phyloP scores from a whole-genome alignment of 2,329 filamentous ascomycete genomes.

The Emmonsiellopsis sp. region DNA sequence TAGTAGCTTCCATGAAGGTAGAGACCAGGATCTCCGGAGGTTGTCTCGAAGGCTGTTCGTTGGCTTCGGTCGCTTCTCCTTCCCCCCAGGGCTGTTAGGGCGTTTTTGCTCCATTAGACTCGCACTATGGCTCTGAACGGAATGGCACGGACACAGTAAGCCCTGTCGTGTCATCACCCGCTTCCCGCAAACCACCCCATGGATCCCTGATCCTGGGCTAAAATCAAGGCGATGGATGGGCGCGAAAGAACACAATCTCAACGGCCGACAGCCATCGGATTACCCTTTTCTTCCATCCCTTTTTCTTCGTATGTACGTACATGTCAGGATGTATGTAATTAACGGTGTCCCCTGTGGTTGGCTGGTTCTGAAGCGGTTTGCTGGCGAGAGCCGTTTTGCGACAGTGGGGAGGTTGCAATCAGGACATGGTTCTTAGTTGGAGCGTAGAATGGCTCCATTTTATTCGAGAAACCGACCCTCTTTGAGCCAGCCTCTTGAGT shows the following conservation, averaged over 20 bases:
- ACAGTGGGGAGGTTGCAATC: not conserved
- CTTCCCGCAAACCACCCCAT: not conserved
- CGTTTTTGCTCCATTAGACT: not conserved
- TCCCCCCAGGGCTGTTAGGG: not conserved
- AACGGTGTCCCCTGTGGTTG: not conserved
- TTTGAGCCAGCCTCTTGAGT: not conserved
- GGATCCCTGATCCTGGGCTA: not conserved
- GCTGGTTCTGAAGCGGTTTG: not conserved
- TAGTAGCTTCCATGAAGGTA: not conserved
- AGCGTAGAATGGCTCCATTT: not conserved
- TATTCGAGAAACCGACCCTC: not conserved
- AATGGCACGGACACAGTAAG: not conserved
- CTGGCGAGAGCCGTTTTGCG: too few relatives aligned
- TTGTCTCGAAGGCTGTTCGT: not conserved
- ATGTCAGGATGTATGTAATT: not conserved
- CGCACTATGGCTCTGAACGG: not conserved
- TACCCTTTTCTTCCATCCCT: not conserved
- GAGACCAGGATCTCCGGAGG: not conserved
- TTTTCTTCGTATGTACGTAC: not conserved
- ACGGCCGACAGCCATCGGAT: not conserved
- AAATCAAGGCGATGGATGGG: not conserved
- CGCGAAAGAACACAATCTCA: not conserved
- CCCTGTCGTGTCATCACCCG: conserved; percentile 1
- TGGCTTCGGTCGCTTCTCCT: not conserved
- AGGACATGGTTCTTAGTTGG: not conserved